These are phyloP conservation scores for Misopates orontium DNA, from an alignment of 257 asterid genomes.

Conservation along the genomic window DNA sequence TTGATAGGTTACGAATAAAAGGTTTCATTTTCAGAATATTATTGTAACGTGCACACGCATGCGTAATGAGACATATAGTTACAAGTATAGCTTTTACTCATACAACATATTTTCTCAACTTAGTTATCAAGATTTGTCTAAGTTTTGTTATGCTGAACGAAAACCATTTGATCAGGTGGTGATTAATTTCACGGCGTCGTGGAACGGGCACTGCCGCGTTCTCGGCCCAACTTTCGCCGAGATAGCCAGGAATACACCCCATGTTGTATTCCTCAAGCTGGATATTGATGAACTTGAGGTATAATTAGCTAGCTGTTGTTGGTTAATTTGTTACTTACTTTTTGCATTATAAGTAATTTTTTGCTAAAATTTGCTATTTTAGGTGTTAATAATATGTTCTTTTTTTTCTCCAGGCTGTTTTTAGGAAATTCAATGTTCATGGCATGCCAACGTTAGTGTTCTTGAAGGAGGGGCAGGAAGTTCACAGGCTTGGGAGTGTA, in stretches of 20 bases:
- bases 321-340: not conserved
- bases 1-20: too few species aligned
- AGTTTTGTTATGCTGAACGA: not conserved
- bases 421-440: slow-evolving; percentile 43
- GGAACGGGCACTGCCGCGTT: slow-evolving; percentile 28
- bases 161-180: slow-evolving; percentile 50
- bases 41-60: too few species aligned
- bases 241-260: slow-evolving; percentile 58
- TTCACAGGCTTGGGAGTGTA: slow-evolving; percentile 72
- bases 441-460: slow-evolving; percentile 89
- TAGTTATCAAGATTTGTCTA: not conserved
- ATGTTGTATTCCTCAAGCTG: slow-evolving; percentile 74
- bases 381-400: not conserved
- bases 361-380: not conserved
- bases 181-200: slow-evolving; percentile 80
- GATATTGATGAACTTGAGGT: slow-evolving; percentile 91
- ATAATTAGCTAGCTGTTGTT: not conserved
- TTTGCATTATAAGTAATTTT: not conserved
- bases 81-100: too few species aligned
- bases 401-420: not conserved
- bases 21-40: too few species aligned
- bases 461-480: slow-evolving; percentile 57
- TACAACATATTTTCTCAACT: too few species aligned
- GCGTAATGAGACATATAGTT: too few species aligned
- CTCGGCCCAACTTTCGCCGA: slow-evolving; percentile 48